These are phyloP conservation scores for Picochlorum sp. DNA, from an alignment of 139 green algal species.

Conservation along the genomic window DNA sequence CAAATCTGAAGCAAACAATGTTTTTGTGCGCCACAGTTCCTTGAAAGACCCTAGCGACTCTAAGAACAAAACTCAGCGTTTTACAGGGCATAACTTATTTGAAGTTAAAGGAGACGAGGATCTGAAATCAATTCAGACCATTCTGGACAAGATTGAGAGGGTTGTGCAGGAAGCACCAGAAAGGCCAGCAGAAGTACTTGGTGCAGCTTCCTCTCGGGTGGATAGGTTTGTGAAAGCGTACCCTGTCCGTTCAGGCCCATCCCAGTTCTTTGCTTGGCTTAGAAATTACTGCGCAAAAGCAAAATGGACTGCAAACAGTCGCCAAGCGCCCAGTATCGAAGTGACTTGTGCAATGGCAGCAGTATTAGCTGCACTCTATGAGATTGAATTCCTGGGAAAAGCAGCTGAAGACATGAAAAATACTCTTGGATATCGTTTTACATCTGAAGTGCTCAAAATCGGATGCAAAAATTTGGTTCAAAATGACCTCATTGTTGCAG, in stretches of 20 bases:
- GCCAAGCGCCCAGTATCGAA: no score
- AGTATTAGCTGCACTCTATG: neutral
- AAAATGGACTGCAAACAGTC: no score
- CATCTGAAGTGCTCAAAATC: neutral
- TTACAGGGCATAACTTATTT: neutral
- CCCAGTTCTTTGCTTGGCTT: no score
- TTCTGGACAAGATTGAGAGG: slow-evolving; percentile 1
- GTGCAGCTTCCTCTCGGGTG: neutral
- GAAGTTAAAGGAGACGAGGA: neutral
- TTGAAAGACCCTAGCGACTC: neutral
- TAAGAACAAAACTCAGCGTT: neutral
- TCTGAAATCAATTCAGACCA: neutral
- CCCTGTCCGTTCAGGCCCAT: no score
- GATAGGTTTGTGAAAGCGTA: no score
- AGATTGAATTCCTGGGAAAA: neutral
- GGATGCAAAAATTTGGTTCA: neutral
- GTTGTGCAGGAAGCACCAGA: neutral
- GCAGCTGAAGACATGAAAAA: neutral
- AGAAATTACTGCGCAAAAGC: no score
- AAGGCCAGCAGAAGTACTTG: neutral
- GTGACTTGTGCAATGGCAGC: no score
- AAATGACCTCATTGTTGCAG: neutral
- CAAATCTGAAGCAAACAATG: neutral
- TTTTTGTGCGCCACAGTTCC: neutral
- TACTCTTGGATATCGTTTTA: neutral